These are phyloP conservation scores for Haematococcus lacustris DNA, from an alignment of 139 green algal species.

Conservation along the genomic window DNA sequence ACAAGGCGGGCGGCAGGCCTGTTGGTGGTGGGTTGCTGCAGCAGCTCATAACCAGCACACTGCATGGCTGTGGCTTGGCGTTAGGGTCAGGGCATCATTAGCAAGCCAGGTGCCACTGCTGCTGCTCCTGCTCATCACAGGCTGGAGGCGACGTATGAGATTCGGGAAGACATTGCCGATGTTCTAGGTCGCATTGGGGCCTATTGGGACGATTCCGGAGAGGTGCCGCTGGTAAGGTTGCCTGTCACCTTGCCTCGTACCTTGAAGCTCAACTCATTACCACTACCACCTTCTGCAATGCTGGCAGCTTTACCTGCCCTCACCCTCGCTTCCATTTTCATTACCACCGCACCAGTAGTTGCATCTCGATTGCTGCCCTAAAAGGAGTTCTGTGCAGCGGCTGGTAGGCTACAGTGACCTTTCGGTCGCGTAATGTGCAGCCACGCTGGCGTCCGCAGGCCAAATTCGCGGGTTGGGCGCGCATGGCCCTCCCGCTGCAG, in stretches of 20 bases:
- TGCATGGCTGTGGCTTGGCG: background rate
- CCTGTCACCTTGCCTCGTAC: background rate
- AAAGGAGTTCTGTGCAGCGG: no score
- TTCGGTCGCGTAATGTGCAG: no score
- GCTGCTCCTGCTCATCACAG: conserved; percentile 29
- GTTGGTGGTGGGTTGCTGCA: no score
- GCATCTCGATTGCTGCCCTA: no score
- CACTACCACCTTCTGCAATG: background rate
- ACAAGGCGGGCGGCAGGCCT: no score
- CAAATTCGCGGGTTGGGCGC: conserved; percentile 82
- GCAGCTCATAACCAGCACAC: background rate
- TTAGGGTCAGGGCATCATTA: no score
- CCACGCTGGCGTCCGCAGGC: conserved; percentile 6
- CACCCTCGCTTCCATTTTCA: no score
- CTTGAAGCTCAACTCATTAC: background rate
- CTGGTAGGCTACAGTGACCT: no score
- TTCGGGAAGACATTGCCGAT: conserved; percentile 89
- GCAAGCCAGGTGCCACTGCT: background rate
- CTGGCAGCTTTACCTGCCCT: no score
- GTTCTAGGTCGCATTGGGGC: conserved; percentile 63
- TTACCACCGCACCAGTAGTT: no score
- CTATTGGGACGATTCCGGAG: conserved; percentile 48
- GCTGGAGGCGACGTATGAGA: conserved; percentile 95
- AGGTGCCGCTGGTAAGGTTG: background rate
- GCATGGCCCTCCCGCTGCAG: conserved; percentile 77